These are phyloP conservation scores for Xylaria sp. DNA, from an alignment of 2,329 filamentous ascomycete genomes.

Conservation along the genomic window DNA sequence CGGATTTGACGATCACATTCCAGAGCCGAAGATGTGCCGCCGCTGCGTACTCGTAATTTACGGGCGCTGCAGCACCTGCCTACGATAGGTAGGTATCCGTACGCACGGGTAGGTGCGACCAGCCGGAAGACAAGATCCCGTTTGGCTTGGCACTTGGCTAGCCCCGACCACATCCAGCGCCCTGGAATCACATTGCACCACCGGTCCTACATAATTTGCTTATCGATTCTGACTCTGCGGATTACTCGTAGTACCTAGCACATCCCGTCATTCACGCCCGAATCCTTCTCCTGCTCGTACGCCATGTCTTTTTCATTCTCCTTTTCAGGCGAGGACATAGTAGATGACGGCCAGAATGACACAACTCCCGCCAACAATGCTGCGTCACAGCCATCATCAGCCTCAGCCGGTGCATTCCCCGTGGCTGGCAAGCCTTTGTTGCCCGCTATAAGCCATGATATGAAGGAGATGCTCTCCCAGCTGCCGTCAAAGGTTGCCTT, in stretches of 20 bases:
- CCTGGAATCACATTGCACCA: neutral
- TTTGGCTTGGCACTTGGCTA: neutral
- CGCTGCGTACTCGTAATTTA: too few relatives aligned
- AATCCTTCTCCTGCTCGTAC: neutral
- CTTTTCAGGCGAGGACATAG: constrained; percentile 61
- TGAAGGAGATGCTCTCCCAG: constrained; percentile 46
- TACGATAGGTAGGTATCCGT: too few relatives aligned
- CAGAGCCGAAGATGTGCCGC: neutral
- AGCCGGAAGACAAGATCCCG: too few relatives aligned
- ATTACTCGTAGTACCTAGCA: neutral
- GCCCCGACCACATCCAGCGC: neutral
- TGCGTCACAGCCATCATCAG: constrained; percentile 22
- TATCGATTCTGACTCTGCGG: neutral
- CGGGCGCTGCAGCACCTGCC: too few relatives aligned
- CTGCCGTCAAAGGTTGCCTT: constrained; percentile 73
- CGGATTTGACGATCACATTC: neutral
- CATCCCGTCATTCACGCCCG: neutral
- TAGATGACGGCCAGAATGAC: constrained; percentile 36
- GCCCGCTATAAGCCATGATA: constrained; percentile 46
- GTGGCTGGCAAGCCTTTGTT: constrained; percentile 57
- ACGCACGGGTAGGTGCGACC: too few relatives aligned
- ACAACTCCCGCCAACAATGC: constrained; percentile 15
- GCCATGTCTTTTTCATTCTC: constrained; percentile 53
- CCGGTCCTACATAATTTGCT: too few relatives aligned
- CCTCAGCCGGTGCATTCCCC: constrained; percentile 50